phyloP scores from a whole-genome alignment of 129 eudicot species.

The Lonicera japonica region DNA sequence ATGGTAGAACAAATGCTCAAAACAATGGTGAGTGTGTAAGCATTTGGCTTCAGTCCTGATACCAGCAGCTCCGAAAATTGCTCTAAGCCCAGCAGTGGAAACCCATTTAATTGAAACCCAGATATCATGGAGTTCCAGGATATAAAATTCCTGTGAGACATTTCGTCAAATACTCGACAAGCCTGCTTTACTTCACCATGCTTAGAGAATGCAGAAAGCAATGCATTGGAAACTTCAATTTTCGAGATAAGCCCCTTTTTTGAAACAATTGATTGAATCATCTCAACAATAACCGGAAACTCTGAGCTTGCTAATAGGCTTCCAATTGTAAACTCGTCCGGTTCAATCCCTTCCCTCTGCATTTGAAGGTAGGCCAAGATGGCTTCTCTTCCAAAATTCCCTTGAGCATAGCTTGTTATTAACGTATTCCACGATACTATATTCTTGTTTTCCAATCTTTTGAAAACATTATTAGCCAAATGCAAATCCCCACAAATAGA shows the following conservation, averaged over 20 bases:
- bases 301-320: conserved; percentile 54
- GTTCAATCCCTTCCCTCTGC: conserved; percentile 56
- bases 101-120: conserved; percentile 49
- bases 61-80: conserved; percentile 38
- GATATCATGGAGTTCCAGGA: conserved; percentile 81
- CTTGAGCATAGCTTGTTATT: conserved; percentile 57
- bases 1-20: conserved; percentile 63
- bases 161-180: conserved; percentile 29
- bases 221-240: conserved; percentile 67
- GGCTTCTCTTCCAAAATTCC: conserved; percentile 30
- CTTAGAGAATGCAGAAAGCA: conserved; percentile 56
- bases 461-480: conserved; percentile 35
- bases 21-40: conserved; percentile 47
- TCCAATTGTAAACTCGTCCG: conserved; percentile 83
- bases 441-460: conserved; percentile 47
- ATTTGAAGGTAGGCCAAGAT: conserved; percentile 38
- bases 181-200: conserved; percentile 45
- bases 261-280: conserved; percentile 43
- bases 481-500: conserved; percentile 35
- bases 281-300: conserved; percentile 26
- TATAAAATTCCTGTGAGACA: conserved; percentile 40
- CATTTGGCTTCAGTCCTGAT: conserved; percentile 43
- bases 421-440: conserved; percentile 72
- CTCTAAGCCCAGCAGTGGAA: conserved; percentile 34
- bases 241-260: conserved; percentile 49